A percentile compares a stretch with the other conserved stretches of the same genome.
Conservation (phyloP, 805 yeast species). For the Cyberlindnera japonica region DNA sequence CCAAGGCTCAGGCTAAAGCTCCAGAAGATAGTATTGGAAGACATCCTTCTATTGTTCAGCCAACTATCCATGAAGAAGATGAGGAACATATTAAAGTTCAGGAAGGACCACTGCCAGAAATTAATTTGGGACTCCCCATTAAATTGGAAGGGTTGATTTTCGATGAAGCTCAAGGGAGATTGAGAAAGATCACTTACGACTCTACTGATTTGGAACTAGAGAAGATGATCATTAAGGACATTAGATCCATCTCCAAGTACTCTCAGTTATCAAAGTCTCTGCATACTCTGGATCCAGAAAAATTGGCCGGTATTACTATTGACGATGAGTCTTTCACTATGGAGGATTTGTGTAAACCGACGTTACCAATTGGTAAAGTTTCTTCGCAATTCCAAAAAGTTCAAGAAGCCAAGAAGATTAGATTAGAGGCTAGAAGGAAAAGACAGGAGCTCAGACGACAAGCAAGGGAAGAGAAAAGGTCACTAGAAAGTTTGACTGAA, state of each 20-base stretch:
- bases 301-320: slow-evolving; percentile 39
- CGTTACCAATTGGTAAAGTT: slow-evolving; percentile 60
- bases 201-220: not conserved
- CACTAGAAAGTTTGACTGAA: slow-evolving; percentile 16
- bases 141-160: slow-evolving; percentile 8
- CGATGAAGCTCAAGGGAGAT: slow-evolving; percentile 4
- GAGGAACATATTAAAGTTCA: slow-evolving; percentile 6
- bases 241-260: slow-evolving; percentile 12
- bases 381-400: slow-evolving; percentile 58
- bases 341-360: slow-evolving; percentile 68
- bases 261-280: slow-evolving; percentile 36
- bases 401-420: slow-evolving; percentile 44
- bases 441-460: slow-evolving; percentile 36
- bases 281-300: slow-evolving; percentile 33
- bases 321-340: slow-evolving; percentile 55
- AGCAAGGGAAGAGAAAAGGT: slow-evolving; percentile 34
- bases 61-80: slow-evolving; percentile 6
- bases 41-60: slow-evolving; percentile 3
- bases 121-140: slow-evolving; percentile 2
- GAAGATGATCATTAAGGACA: slow-evolving; percentile 22
- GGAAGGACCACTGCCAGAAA: not conserved
- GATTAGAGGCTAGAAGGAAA: slow-evolving; percentile 31
- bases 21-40: slow-evolving; percentile 6
- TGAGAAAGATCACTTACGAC: slow-evolving; percentile 10
- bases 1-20: slow-evolving; percentile 6